phyloP scores from a whole-genome alignment of 1,139 yeast genomes.

The Candida albicans region DNA sequence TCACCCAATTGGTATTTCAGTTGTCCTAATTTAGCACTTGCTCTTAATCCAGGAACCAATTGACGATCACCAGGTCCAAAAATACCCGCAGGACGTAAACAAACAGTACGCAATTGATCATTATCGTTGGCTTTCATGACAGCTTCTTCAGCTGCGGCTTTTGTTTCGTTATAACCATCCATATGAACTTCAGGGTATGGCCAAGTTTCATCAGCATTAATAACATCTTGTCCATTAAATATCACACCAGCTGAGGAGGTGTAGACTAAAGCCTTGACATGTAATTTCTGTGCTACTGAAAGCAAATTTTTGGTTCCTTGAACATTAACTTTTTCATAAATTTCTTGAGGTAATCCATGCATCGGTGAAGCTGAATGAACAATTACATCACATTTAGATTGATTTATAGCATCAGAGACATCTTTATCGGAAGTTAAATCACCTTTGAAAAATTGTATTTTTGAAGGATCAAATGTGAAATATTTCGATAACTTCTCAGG shows the following conservation, averaged over 20 bases:
- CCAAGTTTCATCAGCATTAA: constrained; percentile 91
- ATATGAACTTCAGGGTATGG: constrained; percentile 89
- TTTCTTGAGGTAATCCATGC: constrained; percentile 77
- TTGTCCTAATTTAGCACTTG: constrained; percentile 82
- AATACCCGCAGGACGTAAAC: constrained; percentile 95
- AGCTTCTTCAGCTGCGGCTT: constrained; percentile 85
- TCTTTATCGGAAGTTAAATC: constrained; percentile 79
- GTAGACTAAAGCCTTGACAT: constrained; percentile 74
- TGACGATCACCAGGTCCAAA: constrained; percentile 99
- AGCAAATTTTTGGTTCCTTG: constrained; percentile 81
- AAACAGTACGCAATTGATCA: constrained; percentile 68
- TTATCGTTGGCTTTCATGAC: constrained; percentile 68
- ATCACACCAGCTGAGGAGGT: constrained; percentile 98
- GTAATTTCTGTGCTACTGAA: constrained; percentile 55
- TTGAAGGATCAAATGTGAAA: constrained; percentile 66
- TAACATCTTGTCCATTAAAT: constrained; percentile 87
- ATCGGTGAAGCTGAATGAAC: constrained; percentile 97
- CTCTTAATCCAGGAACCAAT: constrained; percentile 86
- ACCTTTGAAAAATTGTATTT: constrained; percentile 69
- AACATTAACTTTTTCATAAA: constrained; percentile 89
- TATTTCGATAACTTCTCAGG: constrained; percentile 69
- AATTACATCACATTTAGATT: constrained; percentile 67
- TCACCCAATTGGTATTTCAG: constrained; percentile 92
- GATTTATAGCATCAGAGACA: constrained; percentile 60
- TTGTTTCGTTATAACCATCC: constrained; percentile 97